Evolutionary conservation across 371 early-diverging fungal species (phyloP).

Genomic region (Mortierella sp.): DNA sequence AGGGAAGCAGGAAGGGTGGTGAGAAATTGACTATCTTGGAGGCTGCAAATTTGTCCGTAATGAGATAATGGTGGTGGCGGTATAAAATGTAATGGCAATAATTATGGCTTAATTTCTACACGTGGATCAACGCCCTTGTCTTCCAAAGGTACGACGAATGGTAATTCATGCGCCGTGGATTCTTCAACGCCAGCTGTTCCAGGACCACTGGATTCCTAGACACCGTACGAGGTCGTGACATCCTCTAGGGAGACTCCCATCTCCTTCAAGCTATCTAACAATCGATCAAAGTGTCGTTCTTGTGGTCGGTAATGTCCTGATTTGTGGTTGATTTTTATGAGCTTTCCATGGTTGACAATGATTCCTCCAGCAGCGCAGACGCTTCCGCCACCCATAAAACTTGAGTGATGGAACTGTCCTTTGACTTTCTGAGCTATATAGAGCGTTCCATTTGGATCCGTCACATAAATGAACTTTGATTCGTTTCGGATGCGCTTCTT

Average conservation of each 20-base stretch:
- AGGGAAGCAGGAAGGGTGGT: no score
- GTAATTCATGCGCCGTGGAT: no score
- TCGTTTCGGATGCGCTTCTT: slow-evolving; percentile 54
- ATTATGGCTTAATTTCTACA: no score
- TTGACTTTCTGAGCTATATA: slow-evolving; percentile 55
- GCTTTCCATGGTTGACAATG: slow-evolving; percentile 38
- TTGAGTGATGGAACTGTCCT: slow-evolving; percentile 60
- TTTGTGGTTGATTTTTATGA: slow-evolving; percentile 57
- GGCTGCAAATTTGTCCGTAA: no score
- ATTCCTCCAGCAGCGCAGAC: slow-evolving; percentile 59
- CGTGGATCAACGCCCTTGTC: no score
- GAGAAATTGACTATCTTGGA: no score
- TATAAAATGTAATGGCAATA: no score
- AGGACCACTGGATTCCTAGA: slow-evolving; percentile 3
- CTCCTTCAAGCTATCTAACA: slow-evolving; percentile 19
- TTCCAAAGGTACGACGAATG: no score
- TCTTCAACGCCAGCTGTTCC: no score
- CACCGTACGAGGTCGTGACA: slow-evolving; percentile 28
- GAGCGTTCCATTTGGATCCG: slow-evolving; percentile 43
- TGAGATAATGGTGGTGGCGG: no score
- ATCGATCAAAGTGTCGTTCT: slow-evolving; percentile 44
- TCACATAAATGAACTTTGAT: slow-evolving; percentile 56
- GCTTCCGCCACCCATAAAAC: slow-evolving; percentile 57
- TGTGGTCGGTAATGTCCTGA: slow-evolving; percentile 60
- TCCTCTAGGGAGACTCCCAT: slow-evolving; percentile 32